Conservation (phyloP, 306 rosid species). For the Acacia acuminata region DNA sequence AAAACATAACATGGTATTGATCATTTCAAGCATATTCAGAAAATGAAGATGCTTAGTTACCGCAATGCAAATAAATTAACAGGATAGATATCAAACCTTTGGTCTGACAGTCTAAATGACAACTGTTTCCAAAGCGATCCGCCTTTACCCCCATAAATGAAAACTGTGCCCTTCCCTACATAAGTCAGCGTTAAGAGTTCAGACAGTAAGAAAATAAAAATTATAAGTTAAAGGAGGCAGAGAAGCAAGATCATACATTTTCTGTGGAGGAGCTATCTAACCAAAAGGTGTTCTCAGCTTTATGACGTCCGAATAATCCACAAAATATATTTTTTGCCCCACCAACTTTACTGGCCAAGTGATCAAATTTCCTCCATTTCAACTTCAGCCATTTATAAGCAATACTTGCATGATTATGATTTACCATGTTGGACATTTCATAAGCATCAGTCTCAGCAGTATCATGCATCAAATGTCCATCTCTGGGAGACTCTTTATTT, state of each 20-base stretch:
- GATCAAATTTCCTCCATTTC: slow-evolving; percentile 78
- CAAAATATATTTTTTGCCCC: slow-evolving; percentile 79
- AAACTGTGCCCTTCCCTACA: slow-evolving; percentile 87
- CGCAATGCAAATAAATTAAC: slow-evolving; percentile 6
- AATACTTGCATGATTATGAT: slow-evolving; percentile 51
- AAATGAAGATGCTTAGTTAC: slow-evolving; percentile 17
- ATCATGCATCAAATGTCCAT: slow-evolving; percentile 25
- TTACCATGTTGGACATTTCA: slow-evolving; percentile 37
- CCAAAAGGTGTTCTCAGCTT: slow-evolving; percentile 90
- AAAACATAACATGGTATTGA: slow-evolving; percentile 29
- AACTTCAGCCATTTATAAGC: slow-evolving; percentile 64
- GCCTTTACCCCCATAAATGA: slow-evolving; percentile 98
- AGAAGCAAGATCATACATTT: slow-evolving; percentile 57
- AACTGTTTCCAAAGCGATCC: slow-evolving; percentile 93
- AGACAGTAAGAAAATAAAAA: background rate
- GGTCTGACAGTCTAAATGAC: slow-evolving; percentile 69
- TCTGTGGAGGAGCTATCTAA: slow-evolving; percentile 95
- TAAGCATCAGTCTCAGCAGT: slow-evolving; percentile 35
- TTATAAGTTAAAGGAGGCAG: slow-evolving; percentile 21
- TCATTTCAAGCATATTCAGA: slow-evolving; percentile 6
- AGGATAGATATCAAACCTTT: slow-evolving; percentile 56
- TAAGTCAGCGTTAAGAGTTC: background rate
- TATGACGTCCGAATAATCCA: slow-evolving; percentile 69
- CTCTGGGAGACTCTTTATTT: slow-evolving; percentile 36
- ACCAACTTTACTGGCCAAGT: slow-evolving; percentile 78